Evolutionary conservation across 257 asterid species (phyloP).

Genomic region (Scutellaria minor): DNA sequence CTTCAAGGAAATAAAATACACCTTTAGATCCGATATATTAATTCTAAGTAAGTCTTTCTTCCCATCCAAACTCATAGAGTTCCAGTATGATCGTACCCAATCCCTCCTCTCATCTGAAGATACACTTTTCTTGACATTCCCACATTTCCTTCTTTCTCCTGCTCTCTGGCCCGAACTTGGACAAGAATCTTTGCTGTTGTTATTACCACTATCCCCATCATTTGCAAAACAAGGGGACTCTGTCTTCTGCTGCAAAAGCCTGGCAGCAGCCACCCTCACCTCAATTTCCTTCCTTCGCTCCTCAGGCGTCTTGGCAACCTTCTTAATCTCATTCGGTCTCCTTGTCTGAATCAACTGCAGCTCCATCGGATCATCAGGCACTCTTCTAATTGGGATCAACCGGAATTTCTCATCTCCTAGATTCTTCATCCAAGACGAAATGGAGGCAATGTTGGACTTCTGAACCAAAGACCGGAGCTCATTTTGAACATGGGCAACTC

Average conservation of each 20-base stretch:
- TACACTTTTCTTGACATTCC: constrained; percentile 53
- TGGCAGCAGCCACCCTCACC: constrained; percentile 85
- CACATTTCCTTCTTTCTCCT: constrained; percentile 65
- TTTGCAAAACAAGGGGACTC: constrained; percentile 49
- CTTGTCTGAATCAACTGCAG: constrained; percentile 55
- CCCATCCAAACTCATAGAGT: constrained; percentile 57
- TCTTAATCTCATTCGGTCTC: constrained; percentile 77
- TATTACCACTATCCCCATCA: constrained; percentile 52
- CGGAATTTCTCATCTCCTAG: constrained; percentile 70
- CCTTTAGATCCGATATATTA: constrained; percentile 55
- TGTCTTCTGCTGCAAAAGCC: constrained; percentile 76
- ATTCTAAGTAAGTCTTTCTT: constrained; percentile 60
- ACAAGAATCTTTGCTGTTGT: constrained; percentile 49
- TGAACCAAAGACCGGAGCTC: constrained; percentile 69
- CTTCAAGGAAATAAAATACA: constrained; percentile 60
- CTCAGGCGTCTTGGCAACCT: constrained; percentile 75
- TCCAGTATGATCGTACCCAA: constrained; percentile 67
- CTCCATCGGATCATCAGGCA: constrained; percentile 83
- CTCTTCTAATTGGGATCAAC: constrained; percentile 72
- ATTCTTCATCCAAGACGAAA: constrained; percentile 80
- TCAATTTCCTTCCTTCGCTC: constrained; percentile 83
- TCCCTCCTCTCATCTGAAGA: constrained; percentile 76
- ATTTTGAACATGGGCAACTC: constrained; percentile 56
- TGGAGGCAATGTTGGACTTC: constrained; percentile 67
- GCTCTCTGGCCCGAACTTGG: constrained; percentile 56